Base-by-base conservation (phyloP, 441 rosid genomes). In the Jatropha podagrica region DNA sequence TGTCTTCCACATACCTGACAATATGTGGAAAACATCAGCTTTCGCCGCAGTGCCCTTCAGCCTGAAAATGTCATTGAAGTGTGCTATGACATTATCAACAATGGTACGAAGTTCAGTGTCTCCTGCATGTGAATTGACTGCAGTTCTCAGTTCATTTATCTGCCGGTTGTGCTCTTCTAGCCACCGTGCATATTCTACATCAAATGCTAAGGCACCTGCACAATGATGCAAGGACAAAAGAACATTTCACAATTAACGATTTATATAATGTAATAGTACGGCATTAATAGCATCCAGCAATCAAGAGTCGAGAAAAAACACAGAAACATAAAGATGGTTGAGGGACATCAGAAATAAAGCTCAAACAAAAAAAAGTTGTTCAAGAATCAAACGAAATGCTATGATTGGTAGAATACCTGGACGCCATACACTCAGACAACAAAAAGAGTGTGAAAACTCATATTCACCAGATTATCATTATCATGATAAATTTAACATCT, bases 1-100 rank as follows among this genome's bases (percentile, higher is more conserved):
- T 75, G 98, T 93, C 81, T 91, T 91, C 98, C 98, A 93, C 98
- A 93, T 91, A 76, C 98, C 98, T 38, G 98, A 93, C 77, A 93
- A 83, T 69, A 93, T 84, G 78, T 93, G 98, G 90, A 93, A 93
- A 80, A 93, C 92, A 83, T 93, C 98, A 68, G 92, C 92, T 78
- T 93, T 93, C 71, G 98, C 92, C 40, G 97, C 98, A 69, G 78
- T 65, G 61, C 92, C 87, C 82, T 93, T 93, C 73, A 91, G 83
- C 85, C 92, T 83, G 86, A 82, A 93, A 83, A 93, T 88, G 62
- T 91, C 98, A 75, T 87, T 90, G 64, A 83, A 93, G 1, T 93
- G 96, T 72, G 91, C 77, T 17, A 81, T 77, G 56, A 82, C 92
- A 42, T 80, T 85, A 68, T 90, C 95, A 65, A 93, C 92, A 41